Evolutionary conservation across 2,329 filamentous ascomycete species (phyloP).

Genomic region (Bimuria novae-zelandiae): DNA sequence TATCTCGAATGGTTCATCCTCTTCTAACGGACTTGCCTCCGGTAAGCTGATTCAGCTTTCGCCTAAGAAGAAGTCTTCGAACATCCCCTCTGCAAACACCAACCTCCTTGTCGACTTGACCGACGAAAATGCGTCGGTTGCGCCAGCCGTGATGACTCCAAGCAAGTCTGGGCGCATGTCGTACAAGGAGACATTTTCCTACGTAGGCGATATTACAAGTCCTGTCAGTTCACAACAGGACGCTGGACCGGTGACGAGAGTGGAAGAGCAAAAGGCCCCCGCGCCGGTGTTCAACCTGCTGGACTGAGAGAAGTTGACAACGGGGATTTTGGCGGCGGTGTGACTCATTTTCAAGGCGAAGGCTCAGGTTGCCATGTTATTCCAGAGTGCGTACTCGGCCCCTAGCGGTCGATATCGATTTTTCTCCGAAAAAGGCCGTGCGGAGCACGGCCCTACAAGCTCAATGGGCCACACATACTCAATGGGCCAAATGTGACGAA

Average conservation of each 20-base stretch:
- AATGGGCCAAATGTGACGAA: too few relatives aligned
- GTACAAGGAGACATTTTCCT: slow-evolving; percentile 1
- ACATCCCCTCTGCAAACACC: background rate
- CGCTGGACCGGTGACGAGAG: background rate
- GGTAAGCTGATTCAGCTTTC: slow-evolving; percentile 24
- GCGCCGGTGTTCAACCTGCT: background rate
- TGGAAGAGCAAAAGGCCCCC: background rate
- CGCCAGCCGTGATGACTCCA: background rate
- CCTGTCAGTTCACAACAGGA: slow-evolving; percentile 5
- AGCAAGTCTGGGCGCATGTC: background rate
- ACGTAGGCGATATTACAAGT: background rate
- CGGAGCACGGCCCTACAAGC: too few relatives aligned
- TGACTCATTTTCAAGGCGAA: too few relatives aligned
- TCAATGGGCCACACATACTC: too few relatives aligned
- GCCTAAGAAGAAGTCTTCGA: slow-evolving; percentile 12
- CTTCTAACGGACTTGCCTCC: background rate
- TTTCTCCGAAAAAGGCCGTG: too few relatives aligned
- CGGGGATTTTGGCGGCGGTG: background rate
- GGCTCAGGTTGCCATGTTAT: too few relatives aligned
- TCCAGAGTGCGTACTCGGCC: too few relatives aligned
- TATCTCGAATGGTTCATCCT: slow-evolving; percentile 7
- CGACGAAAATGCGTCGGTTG: background rate
- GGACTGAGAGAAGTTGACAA: background rate
- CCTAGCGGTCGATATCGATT: too few relatives aligned
- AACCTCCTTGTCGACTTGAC: background rate